Evolutionary conservation across 805 yeast species (phyloP).

Genomic region (Wickerhamiella siamensis): DNA sequence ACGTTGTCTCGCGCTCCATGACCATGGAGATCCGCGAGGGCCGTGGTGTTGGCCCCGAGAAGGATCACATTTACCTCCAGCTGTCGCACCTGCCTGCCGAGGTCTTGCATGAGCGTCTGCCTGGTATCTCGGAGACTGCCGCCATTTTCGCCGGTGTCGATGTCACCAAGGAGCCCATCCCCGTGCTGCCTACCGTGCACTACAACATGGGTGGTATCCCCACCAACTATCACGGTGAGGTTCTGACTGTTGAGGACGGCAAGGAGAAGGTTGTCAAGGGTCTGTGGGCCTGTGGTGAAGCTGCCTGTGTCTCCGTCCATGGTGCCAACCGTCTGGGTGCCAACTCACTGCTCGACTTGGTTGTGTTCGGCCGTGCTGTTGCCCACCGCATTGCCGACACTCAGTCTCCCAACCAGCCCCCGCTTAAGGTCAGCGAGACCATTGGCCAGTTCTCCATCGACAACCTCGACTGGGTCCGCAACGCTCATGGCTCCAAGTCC

Average conservation of each 20-base stretch:
- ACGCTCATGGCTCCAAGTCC: slow-evolving; percentile 62
- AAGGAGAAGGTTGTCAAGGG: slow-evolving; percentile 88
- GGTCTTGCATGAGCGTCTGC: slow-evolving; percentile 87
- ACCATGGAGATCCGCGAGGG: slow-evolving; percentile 98
- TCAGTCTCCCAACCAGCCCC: slow-evolving; percentile 79
- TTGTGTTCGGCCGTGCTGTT: slow-evolving; percentile 97
- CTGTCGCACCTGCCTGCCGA: slow-evolving; percentile 85
- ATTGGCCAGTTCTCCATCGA: slow-evolving; percentile 82
- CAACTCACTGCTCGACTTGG: slow-evolving; percentile 88
- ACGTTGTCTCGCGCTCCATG: slow-evolving; percentile 95
- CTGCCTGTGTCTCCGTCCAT: slow-evolving; percentile 97
- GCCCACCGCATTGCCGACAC: slow-evolving; percentile 79
- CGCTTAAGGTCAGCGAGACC: slow-evolving; percentile 67
- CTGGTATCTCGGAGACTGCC: slow-evolving; percentile 98
- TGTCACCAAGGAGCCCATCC: slow-evolving; percentile 98
- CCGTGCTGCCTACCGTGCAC: slow-evolving; percentile 95
- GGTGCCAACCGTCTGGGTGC: slow-evolving; percentile 99
- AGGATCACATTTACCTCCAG: slow-evolving; percentile 92
- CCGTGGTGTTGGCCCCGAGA: slow-evolving; percentile 94
- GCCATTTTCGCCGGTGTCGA: slow-evolving; percentile 98
- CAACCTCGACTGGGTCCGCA: slow-evolving; percentile 78
- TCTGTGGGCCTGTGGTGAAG: slow-evolving; percentile 94
- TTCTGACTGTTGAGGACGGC: slow-evolving; percentile 65
- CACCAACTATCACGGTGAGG: slow-evolving; percentile 96
- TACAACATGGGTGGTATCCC: slow-evolving; percentile 99